A percentile compares a stretch with the other conserved stretches of the same genome.
phyloP scores from a whole-genome alignment of 2,329 filamentous ascomycete species.

The Didymellaceae sp. region DNA sequence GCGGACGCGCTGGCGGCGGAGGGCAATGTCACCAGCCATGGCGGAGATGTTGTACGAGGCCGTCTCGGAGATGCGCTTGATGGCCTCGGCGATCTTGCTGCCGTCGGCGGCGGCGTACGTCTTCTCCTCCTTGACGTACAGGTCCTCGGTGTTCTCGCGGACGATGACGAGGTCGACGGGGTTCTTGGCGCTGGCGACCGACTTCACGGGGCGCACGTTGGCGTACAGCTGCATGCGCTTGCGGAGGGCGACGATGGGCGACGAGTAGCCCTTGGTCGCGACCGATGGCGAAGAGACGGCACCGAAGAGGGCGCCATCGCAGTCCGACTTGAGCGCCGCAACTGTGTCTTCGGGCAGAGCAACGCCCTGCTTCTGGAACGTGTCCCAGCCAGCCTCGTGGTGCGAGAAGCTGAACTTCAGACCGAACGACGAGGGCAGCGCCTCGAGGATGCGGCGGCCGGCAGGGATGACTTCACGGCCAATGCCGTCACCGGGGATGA shows the following conservation, averaged over 20 bases:
- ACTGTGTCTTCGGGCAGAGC: slow-evolving; percentile 92
- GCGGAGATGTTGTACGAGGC: slow-evolving; percentile 85
- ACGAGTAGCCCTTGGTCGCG: slow-evolving; percentile 93
- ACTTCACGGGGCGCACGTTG: slow-evolving; percentile 96
- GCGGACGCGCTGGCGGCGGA: slow-evolving; percentile 82
- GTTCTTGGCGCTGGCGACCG: slow-evolving; percentile 65
- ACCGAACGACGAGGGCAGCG: slow-evolving; percentile 86
- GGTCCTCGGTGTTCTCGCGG: slow-evolving; percentile 97
- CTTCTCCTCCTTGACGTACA: slow-evolving; percentile 96
- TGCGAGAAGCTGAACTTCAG: slow-evolving; percentile 94
- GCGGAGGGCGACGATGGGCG: slow-evolving; percentile 93
- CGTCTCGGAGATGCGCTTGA: slow-evolving; percentile 92
- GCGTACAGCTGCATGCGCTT: slow-evolving; percentile 95
- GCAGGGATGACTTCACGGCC: slow-evolving; percentile 97
- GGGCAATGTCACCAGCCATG: slow-evolving; percentile 94
- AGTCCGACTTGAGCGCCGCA: slow-evolving; percentile 85
- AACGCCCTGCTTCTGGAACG: slow-evolving; percentile 86
- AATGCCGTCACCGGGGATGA: slow-evolving; percentile 98
- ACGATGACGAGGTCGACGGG: slow-evolving; percentile 98
- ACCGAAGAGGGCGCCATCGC: slow-evolving; percentile 94
- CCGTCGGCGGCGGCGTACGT: slow-evolving; percentile 76
- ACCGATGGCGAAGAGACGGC: slow-evolving; percentile 90
- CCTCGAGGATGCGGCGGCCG: slow-evolving; percentile 88
- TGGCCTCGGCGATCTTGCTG: slow-evolving; percentile 88
- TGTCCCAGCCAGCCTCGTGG: slow-evolving; percentile 90